Conservation (phyloP, 2,329 filamentous ascomycete species). For the Stagonosporopsis tanaceti region DNA sequence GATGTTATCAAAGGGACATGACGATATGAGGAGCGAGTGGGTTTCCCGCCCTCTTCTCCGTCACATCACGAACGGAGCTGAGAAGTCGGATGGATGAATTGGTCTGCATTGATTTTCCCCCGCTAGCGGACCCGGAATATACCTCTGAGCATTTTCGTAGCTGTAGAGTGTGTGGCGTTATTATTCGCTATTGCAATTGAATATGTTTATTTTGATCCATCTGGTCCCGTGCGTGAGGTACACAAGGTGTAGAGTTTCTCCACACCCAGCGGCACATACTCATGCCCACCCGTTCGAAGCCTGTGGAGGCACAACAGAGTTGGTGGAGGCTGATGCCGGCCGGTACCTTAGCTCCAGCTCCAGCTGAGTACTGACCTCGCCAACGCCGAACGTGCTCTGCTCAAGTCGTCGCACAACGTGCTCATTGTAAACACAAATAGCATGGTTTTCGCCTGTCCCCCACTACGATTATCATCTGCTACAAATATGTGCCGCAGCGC, state of each 20-base stretch:
- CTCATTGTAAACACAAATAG: not conserved
- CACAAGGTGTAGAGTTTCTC: not conserved
- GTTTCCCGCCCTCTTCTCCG: not conserved
- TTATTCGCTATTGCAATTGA: conserved; percentile 12
- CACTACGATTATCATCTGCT: no score
- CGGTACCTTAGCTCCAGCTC: conserved; percentile 2
- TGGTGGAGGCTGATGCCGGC: conserved; percentile 3
- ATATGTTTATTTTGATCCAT: conserved; percentile 8
- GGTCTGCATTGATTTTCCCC: conserved; percentile 5
- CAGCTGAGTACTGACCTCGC: not conserved
- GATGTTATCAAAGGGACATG: not conserved
- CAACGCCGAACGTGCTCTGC: not conserved
- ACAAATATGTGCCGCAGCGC: no score
- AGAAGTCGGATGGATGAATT: conserved; percentile 10
- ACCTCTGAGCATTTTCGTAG: conserved; percentile 22
- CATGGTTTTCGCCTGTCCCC: not conserved
- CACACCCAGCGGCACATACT: conserved; percentile 9
- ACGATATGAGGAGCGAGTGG: not conserved
- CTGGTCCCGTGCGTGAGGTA: not conserved
- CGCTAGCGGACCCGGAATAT: conserved; percentile 8
- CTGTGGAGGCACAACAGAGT: conserved; percentile 1
- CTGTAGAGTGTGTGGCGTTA: conserved; percentile 21
- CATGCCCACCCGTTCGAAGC: conserved; percentile 5
- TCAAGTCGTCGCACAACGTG: not conserved
- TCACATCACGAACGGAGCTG: conserved; percentile 2